Conservation (phyloP, 2,329 filamentous ascomycete species). For the Fonsecaea erecta region DNA sequence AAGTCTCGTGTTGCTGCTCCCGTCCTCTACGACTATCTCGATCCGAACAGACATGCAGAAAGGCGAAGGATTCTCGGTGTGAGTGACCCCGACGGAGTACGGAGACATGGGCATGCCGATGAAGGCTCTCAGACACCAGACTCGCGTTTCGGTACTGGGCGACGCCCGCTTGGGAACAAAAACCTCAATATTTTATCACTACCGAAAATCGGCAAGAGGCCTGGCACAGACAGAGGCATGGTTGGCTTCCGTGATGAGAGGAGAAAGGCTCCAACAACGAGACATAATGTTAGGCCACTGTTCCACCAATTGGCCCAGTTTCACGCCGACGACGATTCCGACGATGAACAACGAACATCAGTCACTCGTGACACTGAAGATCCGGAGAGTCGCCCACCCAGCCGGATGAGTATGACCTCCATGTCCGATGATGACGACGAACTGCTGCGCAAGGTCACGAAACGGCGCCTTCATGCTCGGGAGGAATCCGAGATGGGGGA, state of each 20-base stretch:
- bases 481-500: conserved; percentile 39
- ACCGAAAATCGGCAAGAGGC: conserved; percentile 74
- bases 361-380: conserved; percentile 80
- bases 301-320: conserved; percentile 78
- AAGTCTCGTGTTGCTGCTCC: conserved; percentile 85
- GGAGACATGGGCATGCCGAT: conserved; percentile 64
- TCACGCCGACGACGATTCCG: conserved; percentile 83
- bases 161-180: conserved; percentile 43
- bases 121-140: conserved; percentile 67
- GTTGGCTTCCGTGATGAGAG: conserved; percentile 72
- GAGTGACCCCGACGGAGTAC: conserved; percentile 67
- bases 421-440: conserved; percentile 60
- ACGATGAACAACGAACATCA: conserved; percentile 75
- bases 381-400: conserved; percentile 78
- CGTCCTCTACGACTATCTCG: conserved; percentile 76
- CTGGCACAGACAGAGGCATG: conserved; percentile 62
- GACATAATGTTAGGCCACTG: conserved; percentile 73
- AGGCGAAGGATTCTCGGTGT: conserved; percentile 81
- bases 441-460: conserved; percentile 39
- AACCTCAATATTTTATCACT: conserved; percentile 66
- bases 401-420: conserved; percentile 64
- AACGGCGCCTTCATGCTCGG: conserved; percentile 34
- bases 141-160: conserved; percentile 47
- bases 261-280: conserved; percentile 60
- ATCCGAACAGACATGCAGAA: conserved; percentile 77